phyloP scores from a whole-genome alignment of 2,329 filamentous ascomycete genomes.

The Trichoderma sp. region DNA sequence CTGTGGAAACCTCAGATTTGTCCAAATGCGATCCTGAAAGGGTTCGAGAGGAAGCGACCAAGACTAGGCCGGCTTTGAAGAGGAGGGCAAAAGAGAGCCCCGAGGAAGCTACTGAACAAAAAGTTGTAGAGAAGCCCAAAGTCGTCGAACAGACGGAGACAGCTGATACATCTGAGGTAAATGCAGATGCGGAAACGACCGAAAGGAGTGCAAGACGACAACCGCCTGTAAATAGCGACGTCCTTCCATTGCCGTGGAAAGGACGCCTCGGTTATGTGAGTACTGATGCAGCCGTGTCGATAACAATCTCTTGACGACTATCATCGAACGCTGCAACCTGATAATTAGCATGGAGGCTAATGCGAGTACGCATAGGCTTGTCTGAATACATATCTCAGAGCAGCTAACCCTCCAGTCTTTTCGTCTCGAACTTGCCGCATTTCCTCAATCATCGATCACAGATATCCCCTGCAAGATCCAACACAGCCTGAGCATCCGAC shows the following conservation, averaged over 20 bases:
- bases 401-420: constrained; percentile 82
- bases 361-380: constrained; percentile 63
- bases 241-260: constrained; percentile 86
- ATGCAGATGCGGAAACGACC: constrained; percentile 31
- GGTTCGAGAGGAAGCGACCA: constrained; percentile 18
- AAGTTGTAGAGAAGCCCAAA: not conserved
- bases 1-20: constrained; percentile 48
- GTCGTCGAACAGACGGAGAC: constrained; percentile 33
- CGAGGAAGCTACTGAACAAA: not conserved
- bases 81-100: not conserved
- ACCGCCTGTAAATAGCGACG: constrained; percentile 80
- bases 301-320: not conserved
- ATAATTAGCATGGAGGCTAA: constrained; percentile 16
- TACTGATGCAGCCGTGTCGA: not conserved
- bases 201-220: constrained; percentile 57
- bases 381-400: constrained; percentile 87
- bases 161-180: constrained; percentile 33
- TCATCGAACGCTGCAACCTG: not conserved
- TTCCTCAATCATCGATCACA: constrained; percentile 84
- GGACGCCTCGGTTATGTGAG: constrained; percentile 83
- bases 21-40: constrained; percentile 22
- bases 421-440: constrained; percentile 91
- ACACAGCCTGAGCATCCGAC: constrained; percentile 76
- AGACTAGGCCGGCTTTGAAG: not conserved
- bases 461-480: constrained; percentile 77